These are phyloP conservation scores for Omphalea diandra DNA, from an alignment of 441 rosid genomes.

Conservation along the genomic window DNA sequence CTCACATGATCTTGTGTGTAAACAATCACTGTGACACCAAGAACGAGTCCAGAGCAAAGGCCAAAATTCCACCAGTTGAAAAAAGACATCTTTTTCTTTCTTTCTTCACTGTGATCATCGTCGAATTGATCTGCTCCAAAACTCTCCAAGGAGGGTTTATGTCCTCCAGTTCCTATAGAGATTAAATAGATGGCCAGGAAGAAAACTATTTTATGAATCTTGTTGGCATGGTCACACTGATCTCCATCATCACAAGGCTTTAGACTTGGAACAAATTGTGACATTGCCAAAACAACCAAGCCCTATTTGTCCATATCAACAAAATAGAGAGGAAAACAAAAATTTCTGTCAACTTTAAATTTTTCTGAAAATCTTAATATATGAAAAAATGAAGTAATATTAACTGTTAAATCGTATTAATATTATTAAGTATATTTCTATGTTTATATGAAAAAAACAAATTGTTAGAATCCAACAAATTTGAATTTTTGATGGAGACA, in stretches of 20 bases:
- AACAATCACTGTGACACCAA: conserved; percentile 31
- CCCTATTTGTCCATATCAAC: conserved; percentile 42
- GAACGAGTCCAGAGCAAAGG: conserved; percentile 28
- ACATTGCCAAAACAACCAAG: conserved; percentile 47
- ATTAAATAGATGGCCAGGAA: conserved; percentile 63
- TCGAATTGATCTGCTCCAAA: too few relatives aligned
- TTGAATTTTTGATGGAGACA: too few relatives aligned
- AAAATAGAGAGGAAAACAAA: not conserved
- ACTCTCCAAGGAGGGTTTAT: too few relatives aligned
- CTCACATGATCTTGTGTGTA: conserved; percentile 31
- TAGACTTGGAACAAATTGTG: conserved; percentile 61
- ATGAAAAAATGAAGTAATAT: too few relatives aligned
- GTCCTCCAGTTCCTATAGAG: conserved; percentile 76
- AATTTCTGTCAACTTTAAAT: too few relatives aligned
- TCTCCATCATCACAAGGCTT: conserved; percentile 52
- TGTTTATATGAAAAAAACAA: too few relatives aligned
- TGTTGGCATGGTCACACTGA: conserved; percentile 46
- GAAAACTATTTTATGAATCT: conserved; percentile 56
- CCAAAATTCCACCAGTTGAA: conserved; percentile 40
- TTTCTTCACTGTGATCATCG: conserved; percentile 49
- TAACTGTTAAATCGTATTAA: too few relatives aligned
- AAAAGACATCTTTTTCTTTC: conserved; percentile 65
- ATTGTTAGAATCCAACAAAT: too few relatives aligned
- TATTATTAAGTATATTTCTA: too few relatives aligned
- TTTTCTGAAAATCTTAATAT: too few relatives aligned